A percentile compares a stretch with the other conserved stretches of the same genome.
These are phyloP conservation scores for Plasmodium reichenowi DNA, from an alignment of 169 alveolate genomes.

Conservation along the genomic window DNA sequence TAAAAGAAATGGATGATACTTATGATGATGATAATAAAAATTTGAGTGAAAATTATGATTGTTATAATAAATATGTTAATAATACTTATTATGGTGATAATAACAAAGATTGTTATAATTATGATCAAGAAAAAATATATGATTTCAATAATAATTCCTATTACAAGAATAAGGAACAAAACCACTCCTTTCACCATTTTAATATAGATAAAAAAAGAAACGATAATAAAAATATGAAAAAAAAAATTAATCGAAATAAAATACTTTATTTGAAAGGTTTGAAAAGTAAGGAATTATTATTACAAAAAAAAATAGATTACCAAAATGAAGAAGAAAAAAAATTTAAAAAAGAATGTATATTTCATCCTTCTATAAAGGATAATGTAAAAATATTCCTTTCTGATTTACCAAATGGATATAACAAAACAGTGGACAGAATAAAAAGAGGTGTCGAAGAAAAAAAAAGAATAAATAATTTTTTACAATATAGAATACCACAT, in stretches of 20 bases:
- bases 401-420: constrained; percentile 56
- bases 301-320: constrained; percentile 16
- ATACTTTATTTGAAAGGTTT: constrained; percentile 53
- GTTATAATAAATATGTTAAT: too few species aligned
- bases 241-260: constrained; percentile 26
- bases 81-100: too few species aligned
- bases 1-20: not conserved
- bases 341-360: constrained; percentile 48
- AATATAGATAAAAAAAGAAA: not conserved
- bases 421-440: constrained; percentile 55
- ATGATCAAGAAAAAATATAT: not conserved
- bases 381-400: constrained; percentile 53
- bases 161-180: not conserved
- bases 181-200: not conserved
- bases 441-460: constrained; percentile 74
- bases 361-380: constrained; percentile 46
- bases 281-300: constrained; percentile 40
- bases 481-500: constrained; percentile 27
- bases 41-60: not conserved
- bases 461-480: constrained; percentile 40
- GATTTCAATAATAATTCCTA: not conserved
- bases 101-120: not conserved
- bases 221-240: not conserved
- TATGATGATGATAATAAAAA: not conserved
- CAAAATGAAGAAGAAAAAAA: constrained; percentile 34